These are phyloP conservation scores for Cucumis variabilis DNA, from an alignment of 331 rosid species.

Conservation along the genomic window DNA sequence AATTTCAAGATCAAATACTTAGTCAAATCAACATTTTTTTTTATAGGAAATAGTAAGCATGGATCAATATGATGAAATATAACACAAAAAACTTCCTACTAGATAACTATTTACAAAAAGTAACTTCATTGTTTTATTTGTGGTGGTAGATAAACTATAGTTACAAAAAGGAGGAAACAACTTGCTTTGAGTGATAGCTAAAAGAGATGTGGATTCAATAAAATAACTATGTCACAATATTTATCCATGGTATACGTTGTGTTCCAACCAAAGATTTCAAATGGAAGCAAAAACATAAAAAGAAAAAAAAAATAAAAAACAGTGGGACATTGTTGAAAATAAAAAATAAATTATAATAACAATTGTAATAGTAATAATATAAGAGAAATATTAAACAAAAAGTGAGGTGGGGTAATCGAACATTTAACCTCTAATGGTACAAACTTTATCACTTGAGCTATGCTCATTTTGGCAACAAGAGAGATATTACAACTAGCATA, in stretches of 20 bases:
- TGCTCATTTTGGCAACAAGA: not conserved
- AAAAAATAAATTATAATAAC: not conserved
- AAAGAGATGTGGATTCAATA: not conserved
- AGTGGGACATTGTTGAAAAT: not conserved
- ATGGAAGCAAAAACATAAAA: not conserved
- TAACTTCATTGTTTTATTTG: not conserved
- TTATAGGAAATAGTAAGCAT: not conserved
- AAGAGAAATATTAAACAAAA: not conserved
- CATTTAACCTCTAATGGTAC: not conserved
- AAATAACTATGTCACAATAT: not conserved
- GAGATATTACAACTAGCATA: not conserved
- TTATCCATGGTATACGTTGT: not conserved
- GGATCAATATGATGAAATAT: not conserved
- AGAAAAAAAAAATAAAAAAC: not conserved
- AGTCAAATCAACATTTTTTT: not conserved
- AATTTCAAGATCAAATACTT: conserved; percentile 27
- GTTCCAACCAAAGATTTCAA: not conserved
- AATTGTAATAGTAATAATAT: not conserved
- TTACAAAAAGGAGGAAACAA: not conserved
- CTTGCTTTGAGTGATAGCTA: not conserved
- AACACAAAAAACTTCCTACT: not conserved
- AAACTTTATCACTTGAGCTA: not conserved
- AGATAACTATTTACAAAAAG: not conserved
- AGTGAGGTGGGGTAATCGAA: not conserved
- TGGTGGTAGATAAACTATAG: not conserved